Conservation (phyloP, 2,329 filamentous ascomycete genomes). For the Aspergillus sp. region DNA sequence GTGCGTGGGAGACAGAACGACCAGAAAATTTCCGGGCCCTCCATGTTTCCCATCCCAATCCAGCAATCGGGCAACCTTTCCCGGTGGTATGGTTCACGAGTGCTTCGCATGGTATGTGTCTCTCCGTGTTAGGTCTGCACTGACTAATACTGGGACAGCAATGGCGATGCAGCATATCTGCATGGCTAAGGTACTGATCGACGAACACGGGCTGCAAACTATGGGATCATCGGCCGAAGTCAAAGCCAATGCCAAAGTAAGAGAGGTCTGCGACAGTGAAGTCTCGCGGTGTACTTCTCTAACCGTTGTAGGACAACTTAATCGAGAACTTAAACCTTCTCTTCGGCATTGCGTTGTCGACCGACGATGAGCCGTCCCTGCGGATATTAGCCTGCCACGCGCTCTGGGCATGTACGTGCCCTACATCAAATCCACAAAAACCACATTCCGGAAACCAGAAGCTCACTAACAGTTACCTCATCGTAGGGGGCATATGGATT, state of each 20-base stretch:
- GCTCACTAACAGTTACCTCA: neutral
- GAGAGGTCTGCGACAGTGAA: slow-evolving; percentile 21
- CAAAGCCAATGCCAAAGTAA: slow-evolving; percentile 14
- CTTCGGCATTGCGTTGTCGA: slow-evolving; percentile 32
- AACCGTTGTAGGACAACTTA: slow-evolving; percentile 20
- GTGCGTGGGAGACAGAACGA: slow-evolving; percentile 25
- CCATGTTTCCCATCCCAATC: slow-evolving; percentile 27
- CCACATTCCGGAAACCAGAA: neutral
- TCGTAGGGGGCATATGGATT: slow-evolving; percentile 29
- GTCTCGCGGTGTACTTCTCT: neutral
- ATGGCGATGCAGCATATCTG: slow-evolving; percentile 33
- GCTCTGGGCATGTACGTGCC: slow-evolving; percentile 32
- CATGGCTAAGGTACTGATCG: slow-evolving; percentile 30
- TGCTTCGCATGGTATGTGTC: slow-evolving; percentile 29
- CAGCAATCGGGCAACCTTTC: slow-evolving; percentile 27
- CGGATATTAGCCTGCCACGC: slow-evolving; percentile 34
- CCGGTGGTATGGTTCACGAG: slow-evolving; percentile 33
- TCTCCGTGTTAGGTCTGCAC: neutral
- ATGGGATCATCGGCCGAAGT: slow-evolving; percentile 4
- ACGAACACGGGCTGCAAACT: slow-evolving; percentile 21
- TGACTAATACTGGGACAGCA: slow-evolving; percentile 16
- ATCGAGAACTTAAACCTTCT: slow-evolving; percentile 27
- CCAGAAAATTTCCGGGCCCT: slow-evolving; percentile 29
- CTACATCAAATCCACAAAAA: neutral
- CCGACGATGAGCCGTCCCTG: slow-evolving; percentile 31